These are phyloP conservation scores for Carex sylvatica DNA, from an alignment of 202 grass and related monocot species.

Conservation along the genomic window DNA sequence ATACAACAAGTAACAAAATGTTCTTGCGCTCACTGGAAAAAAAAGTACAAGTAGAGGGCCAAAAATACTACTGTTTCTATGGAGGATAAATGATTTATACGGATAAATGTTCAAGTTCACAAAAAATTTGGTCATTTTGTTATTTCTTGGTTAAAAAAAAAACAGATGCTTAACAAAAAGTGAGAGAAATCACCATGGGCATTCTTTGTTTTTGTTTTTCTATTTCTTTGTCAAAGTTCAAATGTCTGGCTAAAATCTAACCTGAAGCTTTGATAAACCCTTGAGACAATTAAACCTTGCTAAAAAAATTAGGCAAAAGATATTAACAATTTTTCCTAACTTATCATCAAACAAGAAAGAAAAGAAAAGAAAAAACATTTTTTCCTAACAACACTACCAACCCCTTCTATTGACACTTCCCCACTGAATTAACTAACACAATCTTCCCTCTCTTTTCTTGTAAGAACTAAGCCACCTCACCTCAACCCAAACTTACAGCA, in stretches of 20 bases:
- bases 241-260: neutral
- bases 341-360: too few relatives aligned
- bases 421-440: slow-evolving; percentile 1
- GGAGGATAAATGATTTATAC: too few relatives aligned
- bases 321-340: neutral
- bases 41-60: neutral
- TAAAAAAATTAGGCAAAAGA: neutral
- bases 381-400: slow-evolving; percentile 67
- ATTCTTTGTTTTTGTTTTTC: neutral
- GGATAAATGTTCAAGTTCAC: neutral
- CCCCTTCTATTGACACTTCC: slow-evolving; percentile 32
- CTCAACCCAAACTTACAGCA: slow-evolving; percentile 55
- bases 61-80: neutral
- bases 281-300: slow-evolving; percentile 23
- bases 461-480: slow-evolving; percentile 30
- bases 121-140: neutral
- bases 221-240: neutral
- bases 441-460: slow-evolving; percentile 27
- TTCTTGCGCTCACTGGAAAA: neutral
- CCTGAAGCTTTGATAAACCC: slow-evolving; percentile 1
- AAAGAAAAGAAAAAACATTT: neutral
- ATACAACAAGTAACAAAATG: neutral
- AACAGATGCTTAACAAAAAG: neutral
- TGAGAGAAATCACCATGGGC: neutral
- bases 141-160: neutral